Conservation (phyloP, 345 rosid species). For the Eucalyptus regnans region DNA sequence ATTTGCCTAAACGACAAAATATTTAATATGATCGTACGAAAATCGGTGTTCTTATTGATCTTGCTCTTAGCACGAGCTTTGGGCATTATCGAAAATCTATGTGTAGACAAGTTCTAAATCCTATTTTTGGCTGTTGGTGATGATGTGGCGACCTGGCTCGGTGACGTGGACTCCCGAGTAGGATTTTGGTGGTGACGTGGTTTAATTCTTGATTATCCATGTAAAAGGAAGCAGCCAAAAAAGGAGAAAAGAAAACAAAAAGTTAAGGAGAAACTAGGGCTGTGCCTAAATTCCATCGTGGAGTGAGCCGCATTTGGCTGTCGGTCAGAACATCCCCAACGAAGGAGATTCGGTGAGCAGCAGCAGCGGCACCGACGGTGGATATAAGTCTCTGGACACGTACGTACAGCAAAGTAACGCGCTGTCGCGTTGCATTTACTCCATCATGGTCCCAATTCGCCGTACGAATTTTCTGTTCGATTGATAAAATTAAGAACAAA, state of each 20-base stretch:
- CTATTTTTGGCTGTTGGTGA: background rate
- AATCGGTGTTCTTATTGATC: fast-evolving
- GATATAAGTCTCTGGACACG: background rate
- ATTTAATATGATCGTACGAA: too few relatives aligned
- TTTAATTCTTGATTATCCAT: background rate
- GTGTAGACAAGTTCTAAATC: background rate
- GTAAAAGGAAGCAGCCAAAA: background rate
- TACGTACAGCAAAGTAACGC: background rate
- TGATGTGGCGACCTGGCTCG: background rate
- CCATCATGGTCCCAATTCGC: background rate
- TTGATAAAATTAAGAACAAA: background rate
- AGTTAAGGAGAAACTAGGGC: background rate
- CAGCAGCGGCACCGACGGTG: background rate
- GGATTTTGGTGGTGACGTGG: background rate
- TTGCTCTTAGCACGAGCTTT: background rate
- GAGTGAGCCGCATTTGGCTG: background rate
- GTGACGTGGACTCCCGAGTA: background rate
- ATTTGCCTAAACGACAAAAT: background rate
- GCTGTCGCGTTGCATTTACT: background rate
- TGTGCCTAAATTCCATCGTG: background rate
- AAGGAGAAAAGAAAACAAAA: background rate
- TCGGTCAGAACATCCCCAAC: background rate
- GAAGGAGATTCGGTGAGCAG: background rate
- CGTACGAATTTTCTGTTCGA: background rate
- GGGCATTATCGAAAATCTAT: background rate